phyloP scores from a whole-genome alignment of 2,329 filamentous ascomycete species.

The Xylogone sp. region DNA sequence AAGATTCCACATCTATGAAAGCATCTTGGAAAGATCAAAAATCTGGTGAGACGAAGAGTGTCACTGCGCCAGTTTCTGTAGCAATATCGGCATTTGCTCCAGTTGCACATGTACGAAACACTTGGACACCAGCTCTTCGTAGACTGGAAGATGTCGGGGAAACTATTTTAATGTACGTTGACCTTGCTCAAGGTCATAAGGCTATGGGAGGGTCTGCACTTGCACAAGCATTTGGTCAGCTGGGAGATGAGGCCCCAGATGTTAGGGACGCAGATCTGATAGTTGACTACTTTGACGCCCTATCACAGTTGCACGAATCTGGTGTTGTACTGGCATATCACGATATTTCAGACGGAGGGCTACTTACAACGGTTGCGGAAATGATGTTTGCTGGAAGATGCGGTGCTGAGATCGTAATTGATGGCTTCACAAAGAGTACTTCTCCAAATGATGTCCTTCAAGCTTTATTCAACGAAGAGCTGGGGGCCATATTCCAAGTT shows the following conservation, averaged over 20 bases:
- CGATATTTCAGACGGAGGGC: slow-evolving; percentile 87
- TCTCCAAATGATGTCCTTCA: slow-evolving; percentile 61
- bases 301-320: slow-evolving; percentile 62
- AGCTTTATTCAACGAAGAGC: slow-evolving; percentile 90
- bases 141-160: slow-evolving; percentile 85
- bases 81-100: slow-evolving; percentile 88
- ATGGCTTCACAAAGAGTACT: slow-evolving; percentile 63
- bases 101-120: slow-evolving; percentile 76
- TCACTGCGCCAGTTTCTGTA: slow-evolving; percentile 87
- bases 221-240: slow-evolving; percentile 81
- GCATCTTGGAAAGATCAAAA: slow-evolving; percentile 81
- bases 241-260: slow-evolving; percentile 83
- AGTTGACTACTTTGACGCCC: slow-evolving; percentile 87
- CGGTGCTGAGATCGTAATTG: slow-evolving; percentile 80
- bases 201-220: slow-evolving; percentile 87
- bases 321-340: slow-evolving; percentile 87
- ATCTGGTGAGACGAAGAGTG: slow-evolving; percentile 68
- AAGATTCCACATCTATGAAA: slow-evolving; percentile 99
- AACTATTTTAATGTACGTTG: slow-evolving; percentile 83
- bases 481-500: slow-evolving; percentile 94
- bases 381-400: slow-evolving; percentile 98
- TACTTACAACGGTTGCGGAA: slow-evolving; percentile 86
- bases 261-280: slow-evolving; percentile 77
- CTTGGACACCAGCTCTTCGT: slow-evolving; percentile 89
- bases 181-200: slow-evolving; percentile 76